Conservation (phyloP, 176 grass and related monocot species). For the Bolboschoenus planiculmis region DNA sequence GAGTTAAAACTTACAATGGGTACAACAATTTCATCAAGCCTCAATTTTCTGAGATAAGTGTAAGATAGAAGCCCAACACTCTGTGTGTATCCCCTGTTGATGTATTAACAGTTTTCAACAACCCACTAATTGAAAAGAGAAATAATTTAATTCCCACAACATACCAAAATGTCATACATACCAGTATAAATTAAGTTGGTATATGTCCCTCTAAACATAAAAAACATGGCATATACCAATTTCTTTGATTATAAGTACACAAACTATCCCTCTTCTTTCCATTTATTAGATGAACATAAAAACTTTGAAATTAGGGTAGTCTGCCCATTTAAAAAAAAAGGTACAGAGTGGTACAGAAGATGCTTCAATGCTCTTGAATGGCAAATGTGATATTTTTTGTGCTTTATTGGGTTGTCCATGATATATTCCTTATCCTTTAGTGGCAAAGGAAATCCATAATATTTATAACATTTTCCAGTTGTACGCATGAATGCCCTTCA, state of each 20-base stretch:
- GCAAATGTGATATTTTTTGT: not conserved
- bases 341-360: no score
- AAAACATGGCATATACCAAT: no score
- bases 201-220: not conserved
- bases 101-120: not conserved
- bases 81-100: conserved; percentile 43
- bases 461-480: not conserved
- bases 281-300: no score
- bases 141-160: conserved; percentile 10
- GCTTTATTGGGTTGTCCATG: not conserved
- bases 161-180: not conserved
- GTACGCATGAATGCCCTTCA: not conserved
- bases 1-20: conserved; percentile 42
- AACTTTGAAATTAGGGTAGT: no score
- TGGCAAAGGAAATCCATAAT: not conserved
- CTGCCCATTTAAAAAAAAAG: no score
- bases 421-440: not conserved
- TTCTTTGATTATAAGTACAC: no score
- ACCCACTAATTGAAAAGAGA: not conserved
- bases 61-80: conserved; percentile 78
- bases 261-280: no score
- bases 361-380: no score
- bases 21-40: conserved; percentile 54
- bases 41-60: conserved; percentile 47
- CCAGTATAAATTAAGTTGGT: not conserved